phyloP scores from a whole-genome alignment of 768 basidiomycete genomes.

The Sistotremastrum niveocremeum region DNA sequence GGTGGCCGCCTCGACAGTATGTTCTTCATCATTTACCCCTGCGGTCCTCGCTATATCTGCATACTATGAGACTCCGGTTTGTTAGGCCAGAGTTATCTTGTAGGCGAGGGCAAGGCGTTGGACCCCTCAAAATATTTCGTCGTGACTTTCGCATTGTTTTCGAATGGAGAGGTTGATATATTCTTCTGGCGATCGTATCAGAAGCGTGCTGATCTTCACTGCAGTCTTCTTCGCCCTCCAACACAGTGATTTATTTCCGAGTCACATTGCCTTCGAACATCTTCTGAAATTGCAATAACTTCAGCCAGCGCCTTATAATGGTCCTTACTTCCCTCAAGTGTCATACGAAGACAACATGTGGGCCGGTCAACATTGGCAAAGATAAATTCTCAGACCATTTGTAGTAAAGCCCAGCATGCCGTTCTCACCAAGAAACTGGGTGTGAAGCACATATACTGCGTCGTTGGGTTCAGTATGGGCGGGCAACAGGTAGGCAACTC shows the following conservation, averaged over 20 bases:
- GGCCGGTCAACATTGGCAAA: no score
- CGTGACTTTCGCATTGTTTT: slow-evolving; percentile 44
- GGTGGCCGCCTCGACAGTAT: slow-evolving; percentile 38
- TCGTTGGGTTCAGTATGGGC: slow-evolving; percentile 48
- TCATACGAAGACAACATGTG: slow-evolving; percentile 49
- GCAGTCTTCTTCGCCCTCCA: slow-evolving; percentile 49
- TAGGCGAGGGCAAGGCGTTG: slow-evolving; percentile 40
- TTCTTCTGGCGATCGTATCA: background rate
- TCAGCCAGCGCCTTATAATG: slow-evolving; percentile 41
- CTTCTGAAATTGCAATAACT: background rate
- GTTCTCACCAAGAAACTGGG: slow-evolving; percentile 36
- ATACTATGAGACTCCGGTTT: slow-evolving; percentile 9
- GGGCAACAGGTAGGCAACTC: slow-evolving; percentile 29
- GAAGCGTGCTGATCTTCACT: background rate
- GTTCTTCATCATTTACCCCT: slow-evolving; percentile 8
- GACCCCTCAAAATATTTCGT: slow-evolving; percentile 39
- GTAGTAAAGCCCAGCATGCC: slow-evolving; percentile 39
- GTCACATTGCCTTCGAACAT: background rate
- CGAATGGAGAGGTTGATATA: slow-evolving; percentile 38
- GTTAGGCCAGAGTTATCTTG: slow-evolving; percentile 31
- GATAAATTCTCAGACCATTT: no score
- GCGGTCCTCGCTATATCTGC: background rate
- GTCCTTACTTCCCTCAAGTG: slow-evolving; percentile 42
- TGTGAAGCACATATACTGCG: slow-evolving; percentile 30
- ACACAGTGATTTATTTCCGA: slow-evolving; percentile 27